A percentile compares a stretch with the other conserved stretches of the same genome.
Evolutionary conservation across 305 asterid species (phyloP).

Genomic region (Withania somnifera): DNA sequence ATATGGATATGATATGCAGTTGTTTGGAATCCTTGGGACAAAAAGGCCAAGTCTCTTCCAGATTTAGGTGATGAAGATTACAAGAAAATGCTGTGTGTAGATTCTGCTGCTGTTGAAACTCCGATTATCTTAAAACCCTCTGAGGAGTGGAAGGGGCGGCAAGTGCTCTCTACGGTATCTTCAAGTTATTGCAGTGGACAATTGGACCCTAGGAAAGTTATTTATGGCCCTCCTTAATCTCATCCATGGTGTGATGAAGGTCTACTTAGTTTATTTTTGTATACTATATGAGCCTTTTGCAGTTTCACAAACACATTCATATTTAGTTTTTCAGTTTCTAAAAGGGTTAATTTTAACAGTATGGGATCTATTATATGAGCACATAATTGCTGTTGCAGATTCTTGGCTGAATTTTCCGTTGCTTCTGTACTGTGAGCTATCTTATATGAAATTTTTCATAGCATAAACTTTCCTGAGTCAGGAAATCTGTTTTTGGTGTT

Average conservation of each 20-base stretch:
- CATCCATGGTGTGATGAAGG: conserved; percentile 13
- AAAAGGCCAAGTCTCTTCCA: conserved; percentile 59
- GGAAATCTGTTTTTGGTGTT: neutral
- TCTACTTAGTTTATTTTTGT: conserved; percentile 18
- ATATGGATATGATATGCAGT: conserved; percentile 31
- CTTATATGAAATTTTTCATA: neutral
- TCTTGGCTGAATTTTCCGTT: conserved; percentile 18
- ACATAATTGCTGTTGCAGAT: conserved; percentile 7
- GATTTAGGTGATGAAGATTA: conserved; percentile 77
- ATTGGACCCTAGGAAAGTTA: conserved; percentile 63
- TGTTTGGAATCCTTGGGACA: conserved; percentile 97
- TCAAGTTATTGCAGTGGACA: conserved; percentile 93
- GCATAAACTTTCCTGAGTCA: neutral
- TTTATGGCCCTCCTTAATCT: conserved; percentile 46
- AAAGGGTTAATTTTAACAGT: neutral
- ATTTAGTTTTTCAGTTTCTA: neutral
- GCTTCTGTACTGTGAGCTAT: conserved; percentile 14
- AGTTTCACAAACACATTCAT: neutral
- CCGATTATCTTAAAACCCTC: conserved; percentile 57
- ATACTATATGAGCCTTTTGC: conserved; percentile 13
- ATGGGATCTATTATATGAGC: neutral
- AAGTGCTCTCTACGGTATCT: conserved; percentile 60
- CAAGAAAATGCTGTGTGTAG: conserved; percentile 63
- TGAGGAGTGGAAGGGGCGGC: conserved; percentile 90
- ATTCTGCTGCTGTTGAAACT: conserved; percentile 66